These are phyloP conservation scores for Populus ilicifolia DNA, from an alignment of 345 rosid species.

Conservation along the genomic window DNA sequence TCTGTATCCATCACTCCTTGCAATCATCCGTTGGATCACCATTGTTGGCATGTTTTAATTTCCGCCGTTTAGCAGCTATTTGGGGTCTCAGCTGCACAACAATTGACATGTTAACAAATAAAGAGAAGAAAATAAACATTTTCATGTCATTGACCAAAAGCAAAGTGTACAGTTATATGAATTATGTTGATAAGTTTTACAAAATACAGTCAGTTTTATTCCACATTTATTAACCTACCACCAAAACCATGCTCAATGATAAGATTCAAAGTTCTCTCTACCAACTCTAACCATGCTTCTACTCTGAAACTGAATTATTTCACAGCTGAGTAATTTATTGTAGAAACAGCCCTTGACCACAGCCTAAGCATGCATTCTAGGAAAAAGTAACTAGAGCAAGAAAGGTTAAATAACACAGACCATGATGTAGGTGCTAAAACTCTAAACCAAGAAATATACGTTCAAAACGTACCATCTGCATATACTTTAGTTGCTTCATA, in stretches of 20 bases:
- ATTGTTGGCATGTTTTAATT: slow-evolving; percentile 14
- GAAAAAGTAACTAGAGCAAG: not conserved
- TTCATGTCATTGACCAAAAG: not conserved
- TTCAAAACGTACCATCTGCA: slow-evolving; percentile 51
- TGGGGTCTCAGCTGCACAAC: slow-evolving; percentile 53
- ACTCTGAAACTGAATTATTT: not conserved
- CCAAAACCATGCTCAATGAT: not conserved
- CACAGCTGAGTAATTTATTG: not conserved
- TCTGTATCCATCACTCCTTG: not conserved
- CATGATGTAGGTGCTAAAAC: not conserved
- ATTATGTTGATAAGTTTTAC: not conserved
- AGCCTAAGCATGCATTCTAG: not conserved
- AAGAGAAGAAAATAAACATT: not conserved
- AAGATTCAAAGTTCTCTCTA: not conserved
- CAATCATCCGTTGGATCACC: not conserved
- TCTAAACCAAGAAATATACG: not conserved
- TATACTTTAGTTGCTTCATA: slow-evolving; percentile 69
- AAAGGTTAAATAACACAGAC: not conserved
- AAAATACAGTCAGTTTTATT: not conserved
- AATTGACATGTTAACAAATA: not conserved
- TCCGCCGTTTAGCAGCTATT: slow-evolving; percentile 37
- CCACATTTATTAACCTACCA: not conserved
- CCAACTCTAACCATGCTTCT: not conserved
- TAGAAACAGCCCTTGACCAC: not conserved
- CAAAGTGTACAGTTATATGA: not conserved